Base-by-base conservation (phyloP, 2,329 filamentous ascomycete genomes). In the Fusarium compactum region DNA sequence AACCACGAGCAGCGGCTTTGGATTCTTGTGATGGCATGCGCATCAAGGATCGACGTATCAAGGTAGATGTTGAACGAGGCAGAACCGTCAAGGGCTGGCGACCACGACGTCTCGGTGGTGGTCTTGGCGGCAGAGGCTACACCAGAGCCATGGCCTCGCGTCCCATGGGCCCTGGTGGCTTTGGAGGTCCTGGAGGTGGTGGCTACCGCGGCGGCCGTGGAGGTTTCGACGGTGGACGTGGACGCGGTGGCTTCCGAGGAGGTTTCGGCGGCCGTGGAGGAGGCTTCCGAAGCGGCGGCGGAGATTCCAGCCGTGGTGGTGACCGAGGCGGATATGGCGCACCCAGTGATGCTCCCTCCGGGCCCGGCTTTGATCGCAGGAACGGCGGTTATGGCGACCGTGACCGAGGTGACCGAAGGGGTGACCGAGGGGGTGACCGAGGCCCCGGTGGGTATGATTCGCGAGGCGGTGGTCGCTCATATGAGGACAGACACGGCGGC, bases 11-110 rank as follows among this genome's bases (percentile, higher is more conserved):
- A 97, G 96, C 95, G 86, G 96, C 96, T 82, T 90, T 98, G 85
- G 97, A 91, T 77, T 82, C 85, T 74, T 90, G 87, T 79, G 95
- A 98, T 86, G 93, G 93, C 72, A 92, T 97, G 77, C 91, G 91
- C 74, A 97, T 99, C 83, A 97, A 94, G 80, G 95, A 97, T 78
- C 90, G 95, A 77, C 90, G 92, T 76, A 93, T 98, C 77, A 90
- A 97, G 78, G 94, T 98, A 76, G 96, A 99, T 79, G 95, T 98
- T 66, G 96, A 99, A 83, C 91, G 96, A 77, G 96, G 96, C 73
- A 92, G 96, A 74, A 98, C 96, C 32, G 94, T 98, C 43, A 92
- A 93, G 77, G 94, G 92, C 51, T 99, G 96, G 96, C 92, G 93
- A 77, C 96, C 96, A 67, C 91, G 93, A 73, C 91, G 96, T 70